Base-by-base conservation (phyloP, 2,329 filamentous ascomycete genomes). In the Penicillium glabrum region DNA sequence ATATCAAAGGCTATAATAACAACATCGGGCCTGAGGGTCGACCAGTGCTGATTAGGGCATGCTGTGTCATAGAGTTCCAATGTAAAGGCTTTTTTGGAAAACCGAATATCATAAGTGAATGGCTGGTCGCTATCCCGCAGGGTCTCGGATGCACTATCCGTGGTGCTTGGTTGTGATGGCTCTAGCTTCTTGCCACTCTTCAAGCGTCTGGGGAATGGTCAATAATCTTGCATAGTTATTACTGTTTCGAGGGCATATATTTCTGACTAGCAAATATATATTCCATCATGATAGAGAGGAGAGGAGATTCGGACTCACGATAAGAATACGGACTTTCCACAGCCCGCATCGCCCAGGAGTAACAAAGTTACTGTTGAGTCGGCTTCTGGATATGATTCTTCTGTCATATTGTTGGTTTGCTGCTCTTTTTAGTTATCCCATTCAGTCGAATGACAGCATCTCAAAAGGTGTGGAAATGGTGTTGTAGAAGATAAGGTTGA, bases 311-410 rank as follows among this genome's bases (percentile, higher is more conserved):
- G 41, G 44, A 80, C 83, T 70, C 76, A 86, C 82, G 84, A 83
- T 59, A 87, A 71, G 60, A 87, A 86, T 10, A 83, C 85, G 50
- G 84, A 84, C 72, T 87, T 87, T 56, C 85, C 85, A 46, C 85
- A 83, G 50, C 81, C 83, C 37, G 79, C 67, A 57, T 86, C 84
- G 51, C 85, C 85, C 2, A 87, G 75, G 16, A 87, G 73, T 7
- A 87, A 76, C 49, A 87, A 59, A 5, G 69, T 74, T 26, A 75
- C 71, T 19, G 67, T 66, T 39, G 51, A 52, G 14, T 66, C 58
- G 23, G 23, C 45, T 3, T 62, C 61, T 9, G n/a, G 24, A 10
- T 8, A 8, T 31, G 19, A 41, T 46, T 33, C 21, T 65, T 46
- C 3, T 47, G 39, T n/a, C 48, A 19, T 58, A 13, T 41, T 31